Conservation (phyloP, 139 green algal species). For the Tetradesmus obliquus region DNA sequence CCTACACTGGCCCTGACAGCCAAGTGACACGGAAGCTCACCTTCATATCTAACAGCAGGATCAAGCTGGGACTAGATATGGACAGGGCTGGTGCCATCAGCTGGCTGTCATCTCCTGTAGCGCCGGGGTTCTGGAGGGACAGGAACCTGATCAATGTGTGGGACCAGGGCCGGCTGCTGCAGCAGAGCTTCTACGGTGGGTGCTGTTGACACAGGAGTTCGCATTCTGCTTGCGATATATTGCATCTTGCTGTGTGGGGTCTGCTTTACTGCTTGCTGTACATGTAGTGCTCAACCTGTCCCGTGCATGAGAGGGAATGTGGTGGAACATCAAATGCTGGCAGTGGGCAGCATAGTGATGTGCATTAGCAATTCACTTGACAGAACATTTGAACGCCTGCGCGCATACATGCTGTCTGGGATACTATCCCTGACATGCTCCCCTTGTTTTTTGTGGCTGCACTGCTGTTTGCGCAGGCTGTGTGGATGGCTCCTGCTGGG, state of each 20-base stretch:
- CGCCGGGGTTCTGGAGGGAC: neutral
- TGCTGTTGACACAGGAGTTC: neutral
- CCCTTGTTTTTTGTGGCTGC: too few relatives aligned
- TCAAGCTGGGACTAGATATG: constrained; percentile 35
- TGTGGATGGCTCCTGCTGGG: constrained; percentile 35
- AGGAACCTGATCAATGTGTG: constrained; percentile 31
- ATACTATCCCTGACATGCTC: too few relatives aligned
- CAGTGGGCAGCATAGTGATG: too few relatives aligned
- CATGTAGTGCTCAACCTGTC: too few relatives aligned
- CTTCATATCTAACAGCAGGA: neutral
- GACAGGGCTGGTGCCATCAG: constrained; percentile 27
- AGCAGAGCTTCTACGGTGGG: constrained; percentile 43
- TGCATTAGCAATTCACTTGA: too few relatives aligned
- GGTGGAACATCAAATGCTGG: too few relatives aligned
- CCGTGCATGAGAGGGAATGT: too few relatives aligned
- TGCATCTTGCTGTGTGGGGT: too few relatives aligned
- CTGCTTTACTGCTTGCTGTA: too few relatives aligned
- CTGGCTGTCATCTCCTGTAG: constrained; percentile 23
- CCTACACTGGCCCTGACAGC: neutral
- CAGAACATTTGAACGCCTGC: too few relatives aligned
- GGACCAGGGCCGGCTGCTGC: constrained; percentile 40
- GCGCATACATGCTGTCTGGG: too few relatives aligned
- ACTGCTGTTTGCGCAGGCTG: neutral
- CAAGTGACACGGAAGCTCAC: constrained; percentile 14
- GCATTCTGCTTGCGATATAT: too few relatives aligned